These are phyloP conservation scores for Lomentospora prolificans DNA, from an alignment of 2,329 filamentous ascomycete genomes.

Conservation along the genomic window DNA sequence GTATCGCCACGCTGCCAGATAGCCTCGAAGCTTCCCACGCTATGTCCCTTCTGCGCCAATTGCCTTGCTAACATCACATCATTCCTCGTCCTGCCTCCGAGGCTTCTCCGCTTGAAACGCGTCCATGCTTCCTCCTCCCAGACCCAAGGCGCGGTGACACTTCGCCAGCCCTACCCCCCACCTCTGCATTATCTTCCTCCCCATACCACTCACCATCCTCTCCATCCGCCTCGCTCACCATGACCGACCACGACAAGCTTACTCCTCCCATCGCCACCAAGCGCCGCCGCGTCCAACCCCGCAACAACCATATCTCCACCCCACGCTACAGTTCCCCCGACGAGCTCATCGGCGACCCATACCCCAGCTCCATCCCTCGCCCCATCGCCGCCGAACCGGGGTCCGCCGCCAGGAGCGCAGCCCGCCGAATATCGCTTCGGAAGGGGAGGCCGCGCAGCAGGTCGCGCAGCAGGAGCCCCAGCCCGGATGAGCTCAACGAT, in stretches of 20 bases:
- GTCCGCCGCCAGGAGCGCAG: background rate
- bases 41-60: background rate
- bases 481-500: constrained; percentile 15
- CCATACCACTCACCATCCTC: background rate
- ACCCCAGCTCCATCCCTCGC: constrained; percentile 2
- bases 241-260: constrained; percentile 2
- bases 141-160: too few species aligned
- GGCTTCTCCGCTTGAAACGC: background rate
- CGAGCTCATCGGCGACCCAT: constrained; percentile 5
- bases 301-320: constrained; percentile 1
- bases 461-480: constrained; percentile 13
- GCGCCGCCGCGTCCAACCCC: constrained; percentile 3
- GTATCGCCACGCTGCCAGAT: too few species aligned
- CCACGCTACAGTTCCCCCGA: constrained; percentile 7
- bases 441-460: constrained; percentile 11
- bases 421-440: constrained; percentile 12
- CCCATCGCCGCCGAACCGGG: constrained; percentile 1
- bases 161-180: too few species aligned
- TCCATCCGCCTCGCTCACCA: background rate
- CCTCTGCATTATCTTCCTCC: background rate
- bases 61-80: background rate
- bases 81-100: too few species aligned
- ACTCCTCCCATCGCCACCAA: background rate
- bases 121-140: background rate
- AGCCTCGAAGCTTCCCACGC: too few species aligned